A percentile compares a stretch with the other conserved stretches of the same genome.
Conservation (phyloP, 2,329 filamentous ascomycete species). For the Drechmeria coniospora region DNA sequence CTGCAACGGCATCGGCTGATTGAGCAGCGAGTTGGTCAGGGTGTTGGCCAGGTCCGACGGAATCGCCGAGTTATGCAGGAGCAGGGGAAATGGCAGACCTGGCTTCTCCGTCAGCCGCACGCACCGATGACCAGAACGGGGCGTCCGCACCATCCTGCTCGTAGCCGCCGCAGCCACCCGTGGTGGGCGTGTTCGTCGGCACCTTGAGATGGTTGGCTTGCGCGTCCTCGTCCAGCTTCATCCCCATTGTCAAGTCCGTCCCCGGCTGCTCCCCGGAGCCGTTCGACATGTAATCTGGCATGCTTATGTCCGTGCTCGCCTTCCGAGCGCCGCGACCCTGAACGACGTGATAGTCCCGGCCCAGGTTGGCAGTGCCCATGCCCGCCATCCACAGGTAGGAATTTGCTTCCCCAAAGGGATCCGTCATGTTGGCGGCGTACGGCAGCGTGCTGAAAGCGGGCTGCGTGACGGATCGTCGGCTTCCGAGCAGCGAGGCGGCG, state of each 20-base stretch:
- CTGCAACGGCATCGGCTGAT: slow-evolving; percentile 26
- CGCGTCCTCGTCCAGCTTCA: slow-evolving; percentile 18
- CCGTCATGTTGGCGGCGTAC: slow-evolving; percentile 2
- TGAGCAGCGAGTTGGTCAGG: slow-evolving; percentile 32
- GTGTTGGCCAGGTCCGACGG: slow-evolving; percentile 23
- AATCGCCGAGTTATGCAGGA: slow-evolving; percentile 7
- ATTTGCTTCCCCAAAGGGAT: slow-evolving; percentile 10
- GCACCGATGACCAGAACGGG: background rate
- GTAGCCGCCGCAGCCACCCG: slow-evolving; percentile 5
- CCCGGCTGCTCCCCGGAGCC: slow-evolving; percentile 3
- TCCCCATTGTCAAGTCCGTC: slow-evolving; percentile 10
- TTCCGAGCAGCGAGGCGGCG: no score
- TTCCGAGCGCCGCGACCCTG: slow-evolving; percentile 8
- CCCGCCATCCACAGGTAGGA: slow-evolving; percentile 6
- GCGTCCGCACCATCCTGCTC: slow-evolving; percentile 7
- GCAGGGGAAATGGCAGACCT: slow-evolving; percentile 8
- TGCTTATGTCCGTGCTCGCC: slow-evolving; percentile 23
- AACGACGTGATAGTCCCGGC: slow-evolving; percentile 1
- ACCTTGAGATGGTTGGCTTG: slow-evolving; percentile 15
- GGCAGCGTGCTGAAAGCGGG: slow-evolving; percentile 3
- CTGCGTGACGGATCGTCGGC: no score
- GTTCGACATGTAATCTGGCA: slow-evolving; percentile 23
- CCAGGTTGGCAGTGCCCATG: slow-evolving; percentile 5
- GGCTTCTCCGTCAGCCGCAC: background rate
- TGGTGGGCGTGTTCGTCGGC: slow-evolving; percentile 27